phyloP scores from a whole-genome alignment of 148 eudicot genomes.

The Silene conica region DNA sequence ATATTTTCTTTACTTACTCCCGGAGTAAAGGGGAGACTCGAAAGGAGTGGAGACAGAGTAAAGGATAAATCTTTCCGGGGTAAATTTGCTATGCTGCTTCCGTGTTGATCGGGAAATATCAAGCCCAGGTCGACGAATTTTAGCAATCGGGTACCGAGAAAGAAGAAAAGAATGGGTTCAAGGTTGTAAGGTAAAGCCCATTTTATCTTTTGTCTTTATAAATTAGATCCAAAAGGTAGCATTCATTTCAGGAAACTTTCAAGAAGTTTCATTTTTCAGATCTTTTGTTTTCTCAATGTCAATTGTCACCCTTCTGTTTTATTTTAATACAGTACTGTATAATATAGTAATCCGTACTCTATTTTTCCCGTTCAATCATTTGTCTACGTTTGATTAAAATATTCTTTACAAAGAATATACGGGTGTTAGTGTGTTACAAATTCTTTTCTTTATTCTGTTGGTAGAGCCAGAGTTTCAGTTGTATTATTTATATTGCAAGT shows the following conservation, averaged over 20 bases:
- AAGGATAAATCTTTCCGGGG: no score
- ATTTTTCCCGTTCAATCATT: background rate
- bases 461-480: constrained; percentile 15
- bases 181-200: constrained; percentile 8
- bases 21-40: no score
- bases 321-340: background rate
- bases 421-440: background rate
- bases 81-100: no score
- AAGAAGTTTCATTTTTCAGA: constrained; percentile 21
- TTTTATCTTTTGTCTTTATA: background rate
- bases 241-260: constrained; percentile 27
- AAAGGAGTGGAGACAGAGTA: no score
- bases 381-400: no score
- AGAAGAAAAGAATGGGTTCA: background rate
- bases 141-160: no score
- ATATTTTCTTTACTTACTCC: no score
- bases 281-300: background rate
- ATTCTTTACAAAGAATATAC: no score
- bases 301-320: constrained; percentile 6
- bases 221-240: constrained; percentile 19
- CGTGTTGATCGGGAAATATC: no score
- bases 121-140: no score
- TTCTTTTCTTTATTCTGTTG: constrained; percentile 19
- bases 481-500: constrained; percentile 21
- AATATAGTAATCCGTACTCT: background rate